Base-by-base conservation (phyloP, 768 basidiomycete genomes). In the Chalciporus pseudorubinellus region DNA sequence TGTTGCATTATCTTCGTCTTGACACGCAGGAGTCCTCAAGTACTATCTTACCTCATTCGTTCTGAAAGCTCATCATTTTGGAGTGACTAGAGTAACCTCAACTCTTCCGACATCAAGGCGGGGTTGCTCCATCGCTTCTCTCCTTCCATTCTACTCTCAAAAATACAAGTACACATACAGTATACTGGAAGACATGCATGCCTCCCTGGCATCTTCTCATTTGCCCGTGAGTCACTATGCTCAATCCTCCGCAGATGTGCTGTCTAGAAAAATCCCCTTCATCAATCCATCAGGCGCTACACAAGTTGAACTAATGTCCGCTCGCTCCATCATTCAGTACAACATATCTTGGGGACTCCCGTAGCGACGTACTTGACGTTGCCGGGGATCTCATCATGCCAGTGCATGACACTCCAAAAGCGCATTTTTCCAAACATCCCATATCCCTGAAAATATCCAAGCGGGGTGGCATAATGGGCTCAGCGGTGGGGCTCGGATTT, bases 151-250 rank as follows among this genome's bases (percentile, higher is more conserved):
- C 63, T 9, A 6, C 13, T 45, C 7, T 2, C 56, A 16, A 42
- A 18, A n/a, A n/a, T 34, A 49, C 49, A 10, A 53, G 46, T 6
- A 52, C 49, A 14, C 54, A 52, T 13, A 22, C 71, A 16, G 50
- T 71, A 18, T 74, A 70, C 39, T 74, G 73, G 73, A 74, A 71
- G n/a, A n/a, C n/a, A n/a, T n/a, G n/a, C n/a, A n/a, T n/a, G n/a
- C n/a, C n/a, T n/a, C n/a, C n/a, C n/a, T n/a, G n/a, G n/a, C n/a
- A n/a, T n/a, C n/a, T n/a, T n/a, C n/a, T n/a, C n/a, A n/a, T n/a
- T n/a, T n/a, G n/a, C n/a, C n/a, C n/a, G n/a, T n/a, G n/a, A n/a
- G n/a, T n/a, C 19, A 16, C 14, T 16, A 24, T 29, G 19, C 57
- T 55, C 39, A 59, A 5, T 22, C 33, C 28, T 21, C 13, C 40